Percentiles rank a stretch among this genome's conserved stretches.
phyloP scores from a whole-genome alignment of 2,329 filamentous ascomycete genomes.

The Beauveria pseudobassiana region DNA sequence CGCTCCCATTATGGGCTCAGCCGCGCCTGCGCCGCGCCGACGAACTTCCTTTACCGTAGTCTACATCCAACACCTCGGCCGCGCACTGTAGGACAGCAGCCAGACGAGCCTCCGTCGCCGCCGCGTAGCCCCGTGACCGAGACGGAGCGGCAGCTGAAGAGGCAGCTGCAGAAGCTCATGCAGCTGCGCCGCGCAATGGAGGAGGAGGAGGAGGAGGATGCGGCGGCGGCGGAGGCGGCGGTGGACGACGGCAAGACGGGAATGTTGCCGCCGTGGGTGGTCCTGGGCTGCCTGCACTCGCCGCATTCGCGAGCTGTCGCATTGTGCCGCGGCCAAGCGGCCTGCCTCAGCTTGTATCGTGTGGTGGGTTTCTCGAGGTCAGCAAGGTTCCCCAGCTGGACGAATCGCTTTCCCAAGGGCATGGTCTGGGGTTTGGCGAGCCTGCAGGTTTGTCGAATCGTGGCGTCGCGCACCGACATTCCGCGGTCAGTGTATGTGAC shows the following conservation, averaged over 20 bases:
- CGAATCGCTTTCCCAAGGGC: constrained; percentile 31
- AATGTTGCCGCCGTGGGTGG: neutral
- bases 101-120: too few relatives aligned
- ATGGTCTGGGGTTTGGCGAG: constrained; percentile 49
- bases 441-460: constrained; percentile 46
- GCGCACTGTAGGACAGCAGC: constrained; percentile 16
- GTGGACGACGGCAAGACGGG: neutral
- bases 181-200: neutral
- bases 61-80: constrained; percentile 48
- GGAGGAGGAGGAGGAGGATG: neutral
- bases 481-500: constrained; percentile 40
- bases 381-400: constrained; percentile 33
- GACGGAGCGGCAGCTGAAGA: constrained; percentile 4
- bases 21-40: neutral
- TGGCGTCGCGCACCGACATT: constrained; percentile 48
- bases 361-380: constrained; percentile 50
- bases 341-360: constrained; percentile 26
- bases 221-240: too few relatives aligned
- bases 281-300: constrained; percentile 8
- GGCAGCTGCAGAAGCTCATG: neutral
- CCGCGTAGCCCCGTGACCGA: constrained; percentile 32
- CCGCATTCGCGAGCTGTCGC: constrained; percentile 9
- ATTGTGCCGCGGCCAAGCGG: constrained; percentile 21
- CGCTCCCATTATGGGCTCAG: constrained; percentile 1
- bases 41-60: constrained; percentile 38